These are phyloP conservation scores for Myochromella boudieri DNA, from an alignment of 768 basidiomycete genomes.

Conservation along the genomic window DNA sequence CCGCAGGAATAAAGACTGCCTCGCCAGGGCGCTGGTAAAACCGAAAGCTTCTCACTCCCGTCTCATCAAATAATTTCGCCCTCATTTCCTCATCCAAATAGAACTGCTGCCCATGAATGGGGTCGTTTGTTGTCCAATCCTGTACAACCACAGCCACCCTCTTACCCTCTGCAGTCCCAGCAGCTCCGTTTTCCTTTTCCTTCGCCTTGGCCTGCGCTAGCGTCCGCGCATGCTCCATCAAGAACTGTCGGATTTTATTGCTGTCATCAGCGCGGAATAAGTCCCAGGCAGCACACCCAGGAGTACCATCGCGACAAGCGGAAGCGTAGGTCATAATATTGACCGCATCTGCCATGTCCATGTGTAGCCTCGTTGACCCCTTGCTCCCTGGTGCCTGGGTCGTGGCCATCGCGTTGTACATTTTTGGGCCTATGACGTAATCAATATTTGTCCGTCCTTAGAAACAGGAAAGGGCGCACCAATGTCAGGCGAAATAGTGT, in stretches of 20 bases:
- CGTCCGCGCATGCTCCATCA: constrained; percentile 39
- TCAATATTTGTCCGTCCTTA: too few species aligned
- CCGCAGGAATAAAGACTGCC: constrained; percentile 94
- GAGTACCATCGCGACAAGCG: constrained; percentile 51
- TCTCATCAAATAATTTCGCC: constrained; percentile 62
- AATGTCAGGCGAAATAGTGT: constrained; percentile 77
- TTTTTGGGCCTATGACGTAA: constrained; percentile 70
- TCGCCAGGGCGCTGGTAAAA: constrained; percentile 91
- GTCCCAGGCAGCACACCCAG: constrained; percentile 91
- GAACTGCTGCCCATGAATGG: constrained; percentile 88
- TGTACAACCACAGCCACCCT: neutral
- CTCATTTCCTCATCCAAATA: constrained; percentile 76
- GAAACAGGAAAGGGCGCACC: constrained; percentile 40
- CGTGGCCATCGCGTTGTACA: constrained; percentile 90
- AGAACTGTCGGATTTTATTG: constrained; percentile 71
- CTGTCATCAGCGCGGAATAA: constrained; percentile 83
- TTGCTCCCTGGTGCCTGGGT: constrained; percentile 65
- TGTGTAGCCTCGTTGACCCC: constrained; percentile 86
- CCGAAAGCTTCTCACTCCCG: constrained; percentile 75
- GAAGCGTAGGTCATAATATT: constrained; percentile 87
- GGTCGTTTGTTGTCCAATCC: constrained; percentile 47
- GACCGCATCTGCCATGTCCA: constrained; percentile 93
- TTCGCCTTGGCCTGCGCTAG: neutral
- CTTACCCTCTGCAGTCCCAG: neutral
- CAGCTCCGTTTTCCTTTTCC: neutral